phyloP scores from a whole-genome alignment of 306 rosid species.

The Cucurbita moschata region DNA sequence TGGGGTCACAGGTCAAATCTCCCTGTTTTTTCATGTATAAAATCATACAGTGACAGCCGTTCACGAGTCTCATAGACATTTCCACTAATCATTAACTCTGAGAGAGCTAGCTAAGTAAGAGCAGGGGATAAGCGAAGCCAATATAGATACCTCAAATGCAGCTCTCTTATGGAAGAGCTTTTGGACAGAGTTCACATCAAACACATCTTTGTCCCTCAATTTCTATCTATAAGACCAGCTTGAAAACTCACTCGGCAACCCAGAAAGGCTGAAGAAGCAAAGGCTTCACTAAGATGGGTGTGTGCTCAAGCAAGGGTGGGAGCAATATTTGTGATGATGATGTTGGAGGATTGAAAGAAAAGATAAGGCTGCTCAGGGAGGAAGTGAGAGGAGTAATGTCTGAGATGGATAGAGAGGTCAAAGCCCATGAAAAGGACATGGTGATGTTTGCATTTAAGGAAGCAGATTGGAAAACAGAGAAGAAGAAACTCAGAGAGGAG shows the following conservation, averaged over 20 bases:
- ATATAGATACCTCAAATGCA: constrained; percentile 4
- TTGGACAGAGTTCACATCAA: background rate
- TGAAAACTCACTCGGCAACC: background rate
- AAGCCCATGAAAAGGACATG: constrained; percentile 52
- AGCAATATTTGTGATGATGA: background rate
- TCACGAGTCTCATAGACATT: constrained; percentile 2
- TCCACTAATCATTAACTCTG: constrained; percentile 1
- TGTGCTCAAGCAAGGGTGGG: constrained; percentile 5
- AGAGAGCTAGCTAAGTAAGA: background rate
- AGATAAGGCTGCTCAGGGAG: constrained; percentile 38
- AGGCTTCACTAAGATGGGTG: background rate
- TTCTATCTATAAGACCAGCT: background rate
- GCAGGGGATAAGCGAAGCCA: background rate
- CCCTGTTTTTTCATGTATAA: background rate
- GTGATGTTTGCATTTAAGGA: constrained; percentile 60
- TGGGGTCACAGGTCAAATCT: constrained; percentile 9
- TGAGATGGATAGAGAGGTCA: constrained; percentile 48
- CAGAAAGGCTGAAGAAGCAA: background rate
- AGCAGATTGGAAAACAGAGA: constrained; percentile 80
- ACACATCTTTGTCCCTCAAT: background rate
- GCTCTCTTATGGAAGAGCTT: constrained; percentile 1
- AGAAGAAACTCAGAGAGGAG: constrained; percentile 57
- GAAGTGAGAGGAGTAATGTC: constrained; percentile 42
- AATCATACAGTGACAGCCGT: background rate
- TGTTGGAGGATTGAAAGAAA: constrained; percentile 33